These are phyloP conservation scores for Scheffersomyces cryptocercus DNA, from an alignment of 1,139 yeast species.

Conservation along the genomic window DNA sequence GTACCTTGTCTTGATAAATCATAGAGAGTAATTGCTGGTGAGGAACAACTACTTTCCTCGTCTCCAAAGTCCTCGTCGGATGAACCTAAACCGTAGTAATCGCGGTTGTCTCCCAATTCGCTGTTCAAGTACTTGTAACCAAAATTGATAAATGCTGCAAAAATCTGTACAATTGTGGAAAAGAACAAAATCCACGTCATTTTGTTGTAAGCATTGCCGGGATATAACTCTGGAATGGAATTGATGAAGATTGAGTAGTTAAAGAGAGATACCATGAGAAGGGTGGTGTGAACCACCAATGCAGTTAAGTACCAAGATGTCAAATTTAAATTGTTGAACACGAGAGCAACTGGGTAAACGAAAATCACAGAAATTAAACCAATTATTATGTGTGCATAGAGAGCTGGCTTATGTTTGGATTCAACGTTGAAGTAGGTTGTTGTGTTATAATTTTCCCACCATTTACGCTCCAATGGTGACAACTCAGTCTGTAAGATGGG, in stretches of 20 bases:
- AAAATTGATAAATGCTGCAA: conserved; percentile 41
- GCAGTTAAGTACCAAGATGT: conserved; percentile 55
- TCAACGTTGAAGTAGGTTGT: conserved; percentile 72
- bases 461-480: conserved; percentile 69
- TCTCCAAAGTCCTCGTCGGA: conserved; percentile 33
- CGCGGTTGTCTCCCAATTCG: conserved; percentile 6
- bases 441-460: conserved; percentile 82
- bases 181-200: conserved; percentile 64
- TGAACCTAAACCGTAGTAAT: conserved; percentile 13
- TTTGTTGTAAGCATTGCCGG: conserved; percentile 69
- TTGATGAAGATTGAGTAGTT: conserved; percentile 60
- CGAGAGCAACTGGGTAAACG: conserved; percentile 69
- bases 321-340: conserved; percentile 60
- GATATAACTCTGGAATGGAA: conserved; percentile 70
- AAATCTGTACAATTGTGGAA: conserved; percentile 52
- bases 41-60: conserved; percentile 14
- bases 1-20: conserved; percentile 22
- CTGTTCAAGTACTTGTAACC: conserved; percentile 12
- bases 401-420: conserved; percentile 48
- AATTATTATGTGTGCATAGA: conserved; percentile 57
- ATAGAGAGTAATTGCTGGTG: conserved; percentile 43
- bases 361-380: conserved; percentile 50
- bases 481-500: conserved; percentile 73
- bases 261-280: conserved; percentile 53
- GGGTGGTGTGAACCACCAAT: conserved; percentile 51